These are phyloP conservation scores for Coleophoma crateriformis DNA, from an alignment of 2,329 filamentous ascomycete species.

Conservation along the genomic window DNA sequence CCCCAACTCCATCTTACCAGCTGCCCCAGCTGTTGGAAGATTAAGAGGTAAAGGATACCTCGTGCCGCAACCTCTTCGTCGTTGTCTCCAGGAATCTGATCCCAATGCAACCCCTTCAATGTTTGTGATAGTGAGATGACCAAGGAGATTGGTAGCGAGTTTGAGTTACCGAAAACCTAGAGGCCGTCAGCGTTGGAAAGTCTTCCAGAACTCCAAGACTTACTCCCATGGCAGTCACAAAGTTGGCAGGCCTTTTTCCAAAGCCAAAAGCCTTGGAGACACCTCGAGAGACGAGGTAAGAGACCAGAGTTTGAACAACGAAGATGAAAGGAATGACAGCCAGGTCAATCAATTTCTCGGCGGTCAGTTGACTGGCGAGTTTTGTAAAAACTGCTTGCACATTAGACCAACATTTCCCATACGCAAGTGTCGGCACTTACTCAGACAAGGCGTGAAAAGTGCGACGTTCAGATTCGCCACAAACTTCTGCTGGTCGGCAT, in stretches of 20 bases:
- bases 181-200: conserved; percentile 7
- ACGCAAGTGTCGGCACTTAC: conserved; percentile 44
- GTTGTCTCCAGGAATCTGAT: conserved; percentile 83
- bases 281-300: conserved; percentile 67
- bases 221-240: conserved; percentile 91
- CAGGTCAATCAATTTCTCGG: conserved; percentile 83
- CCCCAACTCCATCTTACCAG: conserved; percentile 97
- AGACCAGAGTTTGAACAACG: conserved; percentile 78
- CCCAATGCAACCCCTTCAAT: conserved; percentile 88
- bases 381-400: conserved; percentile 78
- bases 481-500: conserved; percentile 94
- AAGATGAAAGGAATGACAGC: conserved; percentile 96
- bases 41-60: conserved; percentile 90
- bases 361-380: conserved; percentile 87
- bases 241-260: conserved; percentile 81
- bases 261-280: conserved; percentile 76
- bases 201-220: conserved; percentile 17
- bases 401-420: conserved; percentile 6
- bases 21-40: conserved; percentile 97
- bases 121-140: conserved; percentile 93
- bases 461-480: conserved; percentile 93
- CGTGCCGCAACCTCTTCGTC: conserved; percentile 91
- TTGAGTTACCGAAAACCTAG: conserved; percentile 92
- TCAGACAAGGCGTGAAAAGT: conserved; percentile 94
- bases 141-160: conserved; percentile 93